These are phyloP conservation scores for Chondrus crispus DNA, from an alignment of 23 red algal species.

Conservation along the genomic window DNA sequence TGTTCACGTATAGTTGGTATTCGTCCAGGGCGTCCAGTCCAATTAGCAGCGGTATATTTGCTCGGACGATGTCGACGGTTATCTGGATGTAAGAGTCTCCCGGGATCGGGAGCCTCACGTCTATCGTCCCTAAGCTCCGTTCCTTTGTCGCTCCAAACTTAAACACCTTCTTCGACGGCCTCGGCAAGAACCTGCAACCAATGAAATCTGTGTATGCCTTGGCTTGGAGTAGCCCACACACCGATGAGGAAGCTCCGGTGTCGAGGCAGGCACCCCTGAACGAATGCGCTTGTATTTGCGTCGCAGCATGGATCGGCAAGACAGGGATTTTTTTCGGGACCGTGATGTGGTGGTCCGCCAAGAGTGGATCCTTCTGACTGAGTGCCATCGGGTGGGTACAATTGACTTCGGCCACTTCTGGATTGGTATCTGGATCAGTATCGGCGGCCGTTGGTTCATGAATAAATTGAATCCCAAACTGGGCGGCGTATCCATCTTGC, in stretches of 20 bases:
- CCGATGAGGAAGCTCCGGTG: not conserved
- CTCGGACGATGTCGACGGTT: not conserved
- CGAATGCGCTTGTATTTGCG: not conserved
- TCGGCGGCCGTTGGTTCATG: too few relatives aligned
- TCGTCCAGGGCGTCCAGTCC: not conserved
- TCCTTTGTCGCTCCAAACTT: not conserved
- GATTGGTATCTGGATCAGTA: too few relatives aligned
- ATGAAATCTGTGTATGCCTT: not conserved
- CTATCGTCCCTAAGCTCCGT: not conserved
- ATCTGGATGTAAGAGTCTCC: not conserved
- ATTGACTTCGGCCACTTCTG: too few relatives aligned
- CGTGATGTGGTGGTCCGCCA: too few relatives aligned
- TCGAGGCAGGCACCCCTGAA: not conserved
- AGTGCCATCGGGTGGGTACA: too few relatives aligned
- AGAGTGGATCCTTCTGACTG: too few relatives aligned
- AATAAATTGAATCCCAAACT: too few relatives aligned
- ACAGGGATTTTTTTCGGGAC: too few relatives aligned
- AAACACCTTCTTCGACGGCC: not conserved
- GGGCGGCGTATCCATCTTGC: too few relatives aligned
- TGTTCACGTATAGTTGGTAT: not conserved
- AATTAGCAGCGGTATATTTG: not conserved
- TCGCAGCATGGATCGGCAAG: too few relatives aligned
- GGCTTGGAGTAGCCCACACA: not conserved
- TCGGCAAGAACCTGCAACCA: not conserved
- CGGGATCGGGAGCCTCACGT: not conserved